Evolutionary conservation across 768 basidiomycete species (phyloP).

Genomic region (Lactarius akahatsu): DNA sequence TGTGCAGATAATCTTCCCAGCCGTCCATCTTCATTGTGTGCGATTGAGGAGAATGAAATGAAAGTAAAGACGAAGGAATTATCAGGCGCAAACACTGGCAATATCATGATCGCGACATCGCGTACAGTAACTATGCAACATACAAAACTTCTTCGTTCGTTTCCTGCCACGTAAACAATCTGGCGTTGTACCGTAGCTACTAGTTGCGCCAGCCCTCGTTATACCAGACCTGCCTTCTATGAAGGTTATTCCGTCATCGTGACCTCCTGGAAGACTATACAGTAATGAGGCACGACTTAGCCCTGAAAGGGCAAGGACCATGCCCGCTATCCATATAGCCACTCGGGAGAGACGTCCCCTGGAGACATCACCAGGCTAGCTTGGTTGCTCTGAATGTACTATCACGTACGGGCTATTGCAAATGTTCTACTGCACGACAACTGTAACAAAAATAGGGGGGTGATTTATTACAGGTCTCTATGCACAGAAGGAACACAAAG

Average conservation of each 20-base stretch:
- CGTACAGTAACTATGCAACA: background rate
- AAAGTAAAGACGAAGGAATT: background rate
- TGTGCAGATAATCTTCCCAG: conserved; percentile 49
- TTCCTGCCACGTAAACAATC: background rate
- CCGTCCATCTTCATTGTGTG: conserved; percentile 41
- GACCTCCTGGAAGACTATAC: background rate
- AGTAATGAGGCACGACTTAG: background rate
- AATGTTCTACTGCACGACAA: too few relatives aligned
- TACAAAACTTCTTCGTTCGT: background rate
- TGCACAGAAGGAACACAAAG: too few relatives aligned
- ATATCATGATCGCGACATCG: background rate
- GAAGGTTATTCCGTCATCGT: background rate
- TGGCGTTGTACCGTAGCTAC: background rate
- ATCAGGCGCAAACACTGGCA: background rate
- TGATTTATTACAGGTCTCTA: too few relatives aligned
- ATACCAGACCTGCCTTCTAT: background rate
- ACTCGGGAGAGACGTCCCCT: background rate
- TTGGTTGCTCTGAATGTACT: background rate
- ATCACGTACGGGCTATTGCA: background rate
- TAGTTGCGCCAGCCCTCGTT: background rate
- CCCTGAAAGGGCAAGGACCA: background rate
- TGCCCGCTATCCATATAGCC: background rate
- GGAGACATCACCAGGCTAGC: background rate
- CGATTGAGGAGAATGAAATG: background rate
- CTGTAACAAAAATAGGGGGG: too few relatives aligned